Evolutionary conservation across 2,329 filamentous ascomycete genomes (phyloP).

Genomic region (Plectosphaerella plurivora): DNA sequence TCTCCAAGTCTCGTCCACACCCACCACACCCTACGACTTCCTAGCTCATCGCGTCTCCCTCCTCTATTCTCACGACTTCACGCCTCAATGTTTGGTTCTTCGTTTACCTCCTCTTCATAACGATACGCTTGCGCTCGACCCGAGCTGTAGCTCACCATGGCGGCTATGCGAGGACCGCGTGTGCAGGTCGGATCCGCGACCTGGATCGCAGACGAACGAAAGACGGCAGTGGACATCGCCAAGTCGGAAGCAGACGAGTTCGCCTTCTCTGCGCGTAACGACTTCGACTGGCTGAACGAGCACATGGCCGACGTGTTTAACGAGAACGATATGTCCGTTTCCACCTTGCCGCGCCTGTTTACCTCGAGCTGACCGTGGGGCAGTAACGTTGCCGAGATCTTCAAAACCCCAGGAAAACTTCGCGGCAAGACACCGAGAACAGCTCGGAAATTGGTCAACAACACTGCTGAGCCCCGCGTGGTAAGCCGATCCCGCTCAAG

Average conservation of each 20-base stretch:
- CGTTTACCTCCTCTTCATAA: slow-evolving; percentile 4
- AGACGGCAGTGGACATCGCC: slow-evolving; percentile 70
- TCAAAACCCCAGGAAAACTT: slow-evolving; percentile 86
- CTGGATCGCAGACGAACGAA: slow-evolving; percentile 84
- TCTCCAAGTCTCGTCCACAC: not conserved
- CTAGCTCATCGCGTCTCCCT: not conserved
- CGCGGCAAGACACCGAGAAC: slow-evolving; percentile 78
- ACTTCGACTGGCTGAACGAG: slow-evolving; percentile 97
- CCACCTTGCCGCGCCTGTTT: slow-evolving; percentile 8
- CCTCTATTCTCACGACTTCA: not conserved
- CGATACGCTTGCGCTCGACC: slow-evolving; percentile 9
- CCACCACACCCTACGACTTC: not conserved
- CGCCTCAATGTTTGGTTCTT: slow-evolving; percentile 3
- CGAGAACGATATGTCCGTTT: slow-evolving; percentile 75
- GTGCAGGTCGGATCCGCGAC: slow-evolving; percentile 72
- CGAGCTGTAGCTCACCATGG: slow-evolving; percentile 13
- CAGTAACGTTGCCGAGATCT: slow-evolving; percentile 90
- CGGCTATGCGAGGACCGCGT: slow-evolving; percentile 51
- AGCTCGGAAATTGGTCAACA: slow-evolving; percentile 51
- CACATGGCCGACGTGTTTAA: slow-evolving; percentile 95
- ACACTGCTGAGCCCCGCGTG: slow-evolving; percentile 54
- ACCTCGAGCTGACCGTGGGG: not conserved
- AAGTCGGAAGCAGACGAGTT: slow-evolving; percentile 89
- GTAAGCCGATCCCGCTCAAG: slow-evolving; percentile 40
- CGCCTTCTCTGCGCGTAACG: slow-evolving; percentile 84